These are phyloP conservation scores for Paramyrothecium sp. DNA, from an alignment of 2,329 filamentous ascomycete genomes.

Conservation along the genomic window DNA sequence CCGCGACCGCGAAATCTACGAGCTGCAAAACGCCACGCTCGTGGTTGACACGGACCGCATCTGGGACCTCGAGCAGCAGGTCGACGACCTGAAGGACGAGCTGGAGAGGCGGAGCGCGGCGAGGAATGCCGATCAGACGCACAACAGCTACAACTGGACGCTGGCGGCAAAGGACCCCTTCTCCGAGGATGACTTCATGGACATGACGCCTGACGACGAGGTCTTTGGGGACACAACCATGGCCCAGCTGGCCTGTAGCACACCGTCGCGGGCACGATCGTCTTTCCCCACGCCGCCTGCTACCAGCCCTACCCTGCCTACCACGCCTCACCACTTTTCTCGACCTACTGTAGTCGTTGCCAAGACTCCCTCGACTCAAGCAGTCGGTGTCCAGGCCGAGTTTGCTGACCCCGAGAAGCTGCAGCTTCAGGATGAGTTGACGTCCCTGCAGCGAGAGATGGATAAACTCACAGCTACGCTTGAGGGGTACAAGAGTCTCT, in stretches of 20 bases:
- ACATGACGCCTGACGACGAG: conserved; percentile 32
- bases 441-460: conserved; percentile 47
- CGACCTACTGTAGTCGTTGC: conserved; percentile 8
- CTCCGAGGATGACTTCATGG: conserved; percentile 39
- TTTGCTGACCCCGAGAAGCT: conserved; percentile 42
- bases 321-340: conserved; percentile 31
- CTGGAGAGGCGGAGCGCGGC: conserved; percentile 21
- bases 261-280: conserved; percentile 40
- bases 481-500: conserved; percentile 43
- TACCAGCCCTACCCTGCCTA: conserved; percentile 43
- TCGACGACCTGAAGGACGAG: conserved; percentile 32
- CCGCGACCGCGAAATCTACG: conserved; percentile 52
- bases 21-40: conserved; percentile 49
- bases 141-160: conserved; percentile 46
- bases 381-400: conserved; percentile 35
- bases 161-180: conserved; percentile 47
- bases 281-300: conserved; percentile 56
- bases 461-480: conserved; percentile 45
- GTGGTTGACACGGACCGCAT: conserved; percentile 46
- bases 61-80: conserved; percentile 38
- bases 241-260: conserved; percentile 50
- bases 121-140: conserved; percentile 18
- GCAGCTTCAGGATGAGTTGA: conserved; percentile 44
- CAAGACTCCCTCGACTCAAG: conserved; percentile 20
- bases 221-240: conserved; percentile 51